These are phyloP conservation scores for Aspergillus bertholletiae DNA, from an alignment of 495 filamentous ascomycete genomes.

Conservation along the genomic window DNA sequence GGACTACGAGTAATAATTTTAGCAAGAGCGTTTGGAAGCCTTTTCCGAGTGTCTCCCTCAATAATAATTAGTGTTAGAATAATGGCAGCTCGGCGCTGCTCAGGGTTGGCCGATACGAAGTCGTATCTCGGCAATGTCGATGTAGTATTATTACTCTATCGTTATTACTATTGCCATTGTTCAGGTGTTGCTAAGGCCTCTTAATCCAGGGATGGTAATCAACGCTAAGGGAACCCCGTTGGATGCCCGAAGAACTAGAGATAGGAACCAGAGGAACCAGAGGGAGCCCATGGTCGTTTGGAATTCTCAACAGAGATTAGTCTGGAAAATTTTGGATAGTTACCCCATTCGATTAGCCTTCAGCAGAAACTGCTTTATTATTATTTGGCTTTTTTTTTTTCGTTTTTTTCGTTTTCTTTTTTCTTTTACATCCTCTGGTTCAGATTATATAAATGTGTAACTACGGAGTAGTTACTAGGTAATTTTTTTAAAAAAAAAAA, in stretches of 20 bases:
- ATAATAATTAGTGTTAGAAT: not conserved
- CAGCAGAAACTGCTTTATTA: not conserved
- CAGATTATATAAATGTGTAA: too few species aligned
- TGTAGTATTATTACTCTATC: constrained; percentile 1
- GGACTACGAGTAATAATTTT: too few species aligned
- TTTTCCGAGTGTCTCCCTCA: not conserved
- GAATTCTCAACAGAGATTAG: constrained; percentile 1
- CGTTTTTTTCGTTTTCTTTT: not conserved
- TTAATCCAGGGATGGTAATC: constrained; percentile 1
- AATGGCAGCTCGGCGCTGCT: not conserved
- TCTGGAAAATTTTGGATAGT: not conserved
- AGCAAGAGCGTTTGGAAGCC: too few species aligned
- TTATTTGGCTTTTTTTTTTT: not conserved
- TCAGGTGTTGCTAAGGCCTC: not conserved
- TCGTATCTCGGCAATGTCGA: constrained; percentile 1
- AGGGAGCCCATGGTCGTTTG: not conserved
- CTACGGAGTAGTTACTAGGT: not conserved
- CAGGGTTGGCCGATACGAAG: not conserved
- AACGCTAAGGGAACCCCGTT: constrained; percentile 5
- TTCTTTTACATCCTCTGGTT: not conserved
- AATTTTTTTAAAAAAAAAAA: too few species aligned
- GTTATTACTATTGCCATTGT: constrained; percentile 2
- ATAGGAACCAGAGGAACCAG: not conserved
- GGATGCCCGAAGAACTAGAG: constrained; percentile 3
- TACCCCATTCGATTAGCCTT: not conserved